Evolutionary conservation across 257 asterid genomes (phyloP).

Genomic region (Oldenlandia corymbosa): DNA sequence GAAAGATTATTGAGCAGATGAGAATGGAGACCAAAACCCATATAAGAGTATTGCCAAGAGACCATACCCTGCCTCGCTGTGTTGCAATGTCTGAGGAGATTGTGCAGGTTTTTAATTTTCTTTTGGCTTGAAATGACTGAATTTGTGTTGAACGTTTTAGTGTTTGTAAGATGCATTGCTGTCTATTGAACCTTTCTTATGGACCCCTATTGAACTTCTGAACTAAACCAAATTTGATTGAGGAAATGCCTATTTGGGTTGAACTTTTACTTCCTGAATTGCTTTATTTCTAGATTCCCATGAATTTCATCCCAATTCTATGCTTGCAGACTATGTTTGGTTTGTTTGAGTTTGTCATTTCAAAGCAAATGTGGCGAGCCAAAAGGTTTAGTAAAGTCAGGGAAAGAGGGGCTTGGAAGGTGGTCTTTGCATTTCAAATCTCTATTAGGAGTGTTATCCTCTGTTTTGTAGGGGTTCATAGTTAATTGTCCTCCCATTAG

Average conservation of each 20-base stretch:
- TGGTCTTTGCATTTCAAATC: background rate
- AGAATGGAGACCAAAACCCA: slow-evolving; percentile 85
- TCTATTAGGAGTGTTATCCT: background rate
- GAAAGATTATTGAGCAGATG: slow-evolving; percentile 95
- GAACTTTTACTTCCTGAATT: background rate
- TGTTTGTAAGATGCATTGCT: background rate
- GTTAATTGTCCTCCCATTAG: background rate
- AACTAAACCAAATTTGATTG: background rate
- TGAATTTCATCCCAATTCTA: background rate
- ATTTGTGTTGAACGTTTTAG: background rate
- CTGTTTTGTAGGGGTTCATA: background rate
- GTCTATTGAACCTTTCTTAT: background rate
- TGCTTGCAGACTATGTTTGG: background rate
- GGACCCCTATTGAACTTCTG: background rate
- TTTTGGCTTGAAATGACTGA: background rate
- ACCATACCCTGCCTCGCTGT: slow-evolving; percentile 74
- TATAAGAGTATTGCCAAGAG: slow-evolving; percentile 84
- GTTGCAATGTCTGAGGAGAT: slow-evolving; percentile 90
- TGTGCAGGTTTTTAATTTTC: slow-evolving; percentile 70
- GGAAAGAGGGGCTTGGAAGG: background rate
- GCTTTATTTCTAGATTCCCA: too few species aligned
- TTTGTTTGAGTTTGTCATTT: background rate
- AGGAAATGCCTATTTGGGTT: background rate
- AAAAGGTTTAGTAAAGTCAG: background rate
- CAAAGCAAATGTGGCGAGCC: background rate